Evolutionary conservation across 805 yeast genomes (phyloP).

Genomic region (Cyberlindnera xishuangbannaensis): DNA sequence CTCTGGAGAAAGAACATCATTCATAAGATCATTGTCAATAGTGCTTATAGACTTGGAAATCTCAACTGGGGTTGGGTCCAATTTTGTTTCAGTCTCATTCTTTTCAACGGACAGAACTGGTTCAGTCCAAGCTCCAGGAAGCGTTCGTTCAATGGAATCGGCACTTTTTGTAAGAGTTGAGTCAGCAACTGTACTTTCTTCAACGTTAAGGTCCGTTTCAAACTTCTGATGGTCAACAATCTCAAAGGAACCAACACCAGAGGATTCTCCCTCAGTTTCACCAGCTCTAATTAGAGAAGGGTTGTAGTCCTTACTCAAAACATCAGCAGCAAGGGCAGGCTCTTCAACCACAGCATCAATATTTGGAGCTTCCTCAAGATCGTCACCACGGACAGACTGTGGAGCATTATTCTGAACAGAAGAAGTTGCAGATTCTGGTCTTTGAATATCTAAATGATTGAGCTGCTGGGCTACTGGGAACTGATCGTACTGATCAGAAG

Average conservation of each 20-base stretch:
- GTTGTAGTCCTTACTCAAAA: slow-evolving; percentile 25
- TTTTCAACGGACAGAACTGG: slow-evolving; percentile 1
- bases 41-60: too few species aligned
- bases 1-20: too few species aligned
- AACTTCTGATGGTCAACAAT: slow-evolving; percentile 17
- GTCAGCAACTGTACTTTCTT: slow-evolving; percentile 5
- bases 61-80: not conserved
- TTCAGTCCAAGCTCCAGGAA: slow-evolving; percentile 27
- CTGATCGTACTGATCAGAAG: slow-evolving; percentile 22
- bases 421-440: slow-evolving; percentile 81
- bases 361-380: slow-evolving; percentile 26
- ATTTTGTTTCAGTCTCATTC: not conserved
- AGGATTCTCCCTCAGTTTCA: slow-evolving; percentile 13
- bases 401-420: slow-evolving; percentile 93
- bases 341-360: slow-evolving; percentile 20
- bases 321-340: slow-evolving; percentile 28
- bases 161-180: slow-evolving; percentile 9
- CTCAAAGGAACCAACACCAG: slow-evolving; percentile 25
- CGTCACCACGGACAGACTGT: slow-evolving; percentile 79
- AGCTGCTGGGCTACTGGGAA: slow-evolving; percentile 16
- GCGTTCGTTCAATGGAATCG: slow-evolving; percentile 20
- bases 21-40: too few species aligned
- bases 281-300: slow-evolving; percentile 1
- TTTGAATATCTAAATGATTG: slow-evolving; percentile 28
- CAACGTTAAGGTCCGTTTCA: slow-evolving; percentile 9